Evolutionary conservation across 164 flowering plant genomes (phyloP).

Genomic region (Stephania japonica): DNA sequence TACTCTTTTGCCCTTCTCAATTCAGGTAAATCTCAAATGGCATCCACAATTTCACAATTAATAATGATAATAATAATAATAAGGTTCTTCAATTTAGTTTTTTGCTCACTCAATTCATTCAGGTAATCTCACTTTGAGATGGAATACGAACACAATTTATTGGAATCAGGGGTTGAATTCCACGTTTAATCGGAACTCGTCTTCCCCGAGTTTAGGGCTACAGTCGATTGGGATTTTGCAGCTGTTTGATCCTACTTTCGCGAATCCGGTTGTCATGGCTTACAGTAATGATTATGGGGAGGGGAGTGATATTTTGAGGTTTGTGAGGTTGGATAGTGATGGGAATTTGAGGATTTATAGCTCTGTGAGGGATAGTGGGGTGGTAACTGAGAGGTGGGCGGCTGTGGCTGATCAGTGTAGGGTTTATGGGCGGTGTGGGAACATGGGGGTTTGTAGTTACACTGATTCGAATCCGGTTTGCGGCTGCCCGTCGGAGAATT

Average conservation of each 20-base stretch:
- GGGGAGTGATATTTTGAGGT: conserved; percentile 38
- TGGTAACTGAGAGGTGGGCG: conserved; percentile 42
- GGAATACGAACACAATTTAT: conserved; percentile 25
- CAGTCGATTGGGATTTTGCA: conserved; percentile 44
- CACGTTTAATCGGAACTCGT: conserved; percentile 22
- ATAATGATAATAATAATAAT: no score
- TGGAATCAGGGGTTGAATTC: conserved; percentile 31
- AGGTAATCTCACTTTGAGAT: conserved; percentile 31
- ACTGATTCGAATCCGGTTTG: conserved; percentile 53
- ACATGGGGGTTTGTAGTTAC: conserved; percentile 74
- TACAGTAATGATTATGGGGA: conserved; percentile 82
- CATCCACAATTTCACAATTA: no score
- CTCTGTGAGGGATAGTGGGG: conserved; percentile 29
- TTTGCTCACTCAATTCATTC: not conserved
- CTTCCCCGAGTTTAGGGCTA: conserved; percentile 44
- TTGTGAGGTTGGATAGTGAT: conserved; percentile 60
- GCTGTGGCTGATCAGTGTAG: conserved; percentile 75
- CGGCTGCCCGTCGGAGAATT: conserved; percentile 69
- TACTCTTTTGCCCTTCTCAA: conserved; percentile 24
- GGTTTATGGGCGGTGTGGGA: conserved; percentile 80
- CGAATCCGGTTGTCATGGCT: conserved; percentile 27
- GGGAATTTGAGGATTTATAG: conserved; percentile 86
- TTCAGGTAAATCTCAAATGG: no score
- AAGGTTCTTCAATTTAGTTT: no score
- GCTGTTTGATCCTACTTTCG: conserved; percentile 35